A percentile compares a stretch with the other conserved stretches of the same genome.
phyloP scores from a whole-genome alignment of 495 filamentous ascomycete genomes.

The Antarctomyces pellizariae region DNA sequence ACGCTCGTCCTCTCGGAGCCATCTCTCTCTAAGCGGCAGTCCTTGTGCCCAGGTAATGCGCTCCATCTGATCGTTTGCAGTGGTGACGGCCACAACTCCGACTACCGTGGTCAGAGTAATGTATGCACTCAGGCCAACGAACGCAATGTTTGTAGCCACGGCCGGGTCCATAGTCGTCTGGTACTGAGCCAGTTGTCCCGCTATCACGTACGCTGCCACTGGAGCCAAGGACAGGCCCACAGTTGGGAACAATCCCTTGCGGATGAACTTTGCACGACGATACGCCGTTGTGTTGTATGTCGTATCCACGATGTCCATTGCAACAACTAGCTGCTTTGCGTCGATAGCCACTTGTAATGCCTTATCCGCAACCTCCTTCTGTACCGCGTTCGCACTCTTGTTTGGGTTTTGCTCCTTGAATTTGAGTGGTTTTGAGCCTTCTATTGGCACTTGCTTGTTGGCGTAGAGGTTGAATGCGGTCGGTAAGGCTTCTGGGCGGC shows the following conservation, averaged over 20 bases:
- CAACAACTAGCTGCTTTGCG: constrained; percentile 46
- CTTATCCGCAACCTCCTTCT: constrained; percentile 33
- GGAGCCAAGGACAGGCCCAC: constrained; percentile 30
- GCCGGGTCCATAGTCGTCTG: constrained; percentile 50
- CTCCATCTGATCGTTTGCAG: constrained; percentile 83
- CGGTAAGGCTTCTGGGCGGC: constrained; percentile 48
- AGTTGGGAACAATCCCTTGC: constrained; percentile 13
- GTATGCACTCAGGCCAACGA: constrained; percentile 62
- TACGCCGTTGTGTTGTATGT: constrained; percentile 55
- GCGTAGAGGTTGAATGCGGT: constrained; percentile 64
- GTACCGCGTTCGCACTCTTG: constrained; percentile 44
- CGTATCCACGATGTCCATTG: constrained; percentile 57
- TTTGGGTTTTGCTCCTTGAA: constrained; percentile 42
- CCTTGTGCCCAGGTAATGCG: constrained; percentile 72
- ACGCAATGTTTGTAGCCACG: constrained; percentile 51
- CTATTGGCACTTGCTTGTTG: constrained; percentile 49
- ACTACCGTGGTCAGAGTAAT: constrained; percentile 52
- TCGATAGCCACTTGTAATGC: constrained; percentile 60
- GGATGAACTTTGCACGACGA: constrained; percentile 35
- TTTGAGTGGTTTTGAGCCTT: constrained; percentile 29
- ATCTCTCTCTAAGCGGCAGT: constrained; percentile 58
- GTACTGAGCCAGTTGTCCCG: constrained; percentile 29
- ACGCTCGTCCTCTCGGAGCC: constrained; percentile 80
- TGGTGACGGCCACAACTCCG: constrained; percentile 63
- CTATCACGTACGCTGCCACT: constrained; percentile 41